These are phyloP conservation scores for Fusarium floridanum DNA, from an alignment of 2,329 filamentous ascomycete species.

Conservation along the genomic window DNA sequence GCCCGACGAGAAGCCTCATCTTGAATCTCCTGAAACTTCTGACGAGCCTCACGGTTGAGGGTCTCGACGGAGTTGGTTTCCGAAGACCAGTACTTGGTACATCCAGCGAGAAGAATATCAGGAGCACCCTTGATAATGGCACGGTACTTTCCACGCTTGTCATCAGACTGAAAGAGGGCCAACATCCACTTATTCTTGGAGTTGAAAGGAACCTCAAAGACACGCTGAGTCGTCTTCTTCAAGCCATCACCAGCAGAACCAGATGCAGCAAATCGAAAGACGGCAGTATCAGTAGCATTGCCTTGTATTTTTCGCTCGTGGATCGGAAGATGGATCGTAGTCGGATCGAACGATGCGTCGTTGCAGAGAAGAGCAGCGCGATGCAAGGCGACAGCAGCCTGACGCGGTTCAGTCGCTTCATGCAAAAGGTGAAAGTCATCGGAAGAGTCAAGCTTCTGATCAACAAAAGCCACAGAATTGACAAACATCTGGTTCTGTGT, in stretches of 20 bases:
- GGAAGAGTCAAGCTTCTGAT: slow-evolving; percentile 44
- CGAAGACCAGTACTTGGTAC: slow-evolving; percentile 53
- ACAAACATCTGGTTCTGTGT: slow-evolving; percentile 62
- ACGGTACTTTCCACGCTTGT: slow-evolving; percentile 49
- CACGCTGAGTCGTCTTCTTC: slow-evolving; percentile 37
- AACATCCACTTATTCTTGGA: slow-evolving; percentile 66
- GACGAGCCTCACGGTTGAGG: slow-evolving; percentile 50
- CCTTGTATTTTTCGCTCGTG: slow-evolving; percentile 54
- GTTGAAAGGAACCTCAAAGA: slow-evolving; percentile 62
- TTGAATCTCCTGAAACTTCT: slow-evolving; percentile 53
- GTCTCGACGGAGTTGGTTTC: slow-evolving; percentile 49
- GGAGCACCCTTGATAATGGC: slow-evolving; percentile 67
- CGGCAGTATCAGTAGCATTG: slow-evolving; percentile 59
- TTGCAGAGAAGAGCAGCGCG: slow-evolving; percentile 53
- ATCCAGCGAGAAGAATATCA: slow-evolving; percentile 60
- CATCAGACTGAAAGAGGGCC: slow-evolving; percentile 51
- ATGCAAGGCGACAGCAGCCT: slow-evolving; percentile 16
- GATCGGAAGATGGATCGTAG: slow-evolving; percentile 52
- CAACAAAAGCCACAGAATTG: slow-evolving; percentile 54
- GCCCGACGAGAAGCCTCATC: slow-evolving; percentile 57
- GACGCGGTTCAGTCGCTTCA: background rate
- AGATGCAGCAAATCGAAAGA: slow-evolving; percentile 55
- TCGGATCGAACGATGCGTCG: slow-evolving; percentile 57
- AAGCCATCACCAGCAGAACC: slow-evolving; percentile 36
- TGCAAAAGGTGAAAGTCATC: slow-evolving; percentile 42